Percentiles rank a stretch among this genome's conserved stretches.
These are phyloP conservation scores for Lyophyllum semitale DNA, from an alignment of 768 basidiomycete species.

Conservation along the genomic window DNA sequence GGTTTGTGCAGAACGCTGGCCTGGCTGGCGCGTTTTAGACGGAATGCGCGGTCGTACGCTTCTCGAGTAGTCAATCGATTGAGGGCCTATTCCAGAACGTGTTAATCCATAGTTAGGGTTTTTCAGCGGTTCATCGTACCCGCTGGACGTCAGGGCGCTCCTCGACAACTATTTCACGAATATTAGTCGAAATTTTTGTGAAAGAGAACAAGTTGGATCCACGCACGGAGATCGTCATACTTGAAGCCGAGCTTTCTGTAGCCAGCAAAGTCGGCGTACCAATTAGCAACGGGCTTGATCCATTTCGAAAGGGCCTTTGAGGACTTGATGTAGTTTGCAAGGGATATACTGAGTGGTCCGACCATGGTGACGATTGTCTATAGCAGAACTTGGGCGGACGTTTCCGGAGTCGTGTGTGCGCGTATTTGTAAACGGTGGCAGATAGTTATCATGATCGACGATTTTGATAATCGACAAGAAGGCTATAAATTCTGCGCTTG, in stretches of 20 bases:
- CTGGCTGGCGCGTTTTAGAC: slow-evolving; percentile 84
- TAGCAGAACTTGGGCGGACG: slow-evolving; percentile 29
- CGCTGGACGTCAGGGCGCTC: slow-evolving; percentile 79
- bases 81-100: slow-evolving; percentile 63
- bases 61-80: slow-evolving; percentile 77
- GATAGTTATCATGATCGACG: slow-evolving; percentile 33
- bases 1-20: slow-evolving; percentile 76
- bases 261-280: slow-evolving; percentile 80
- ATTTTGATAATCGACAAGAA: slow-evolving; percentile 27
- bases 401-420: slow-evolving; percentile 45
- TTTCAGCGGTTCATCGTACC: slow-evolving; percentile 40
- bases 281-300: slow-evolving; percentile 77
- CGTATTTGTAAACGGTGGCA: slow-evolving; percentile 41
- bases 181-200: slow-evolving; percentile 8
- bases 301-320: slow-evolving; percentile 66
- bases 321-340: slow-evolving; percentile 75
- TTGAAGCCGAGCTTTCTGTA: slow-evolving; percentile 87
- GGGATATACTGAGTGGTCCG: slow-evolving; percentile 69
- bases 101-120: slow-evolving; percentile 1
- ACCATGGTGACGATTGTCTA: slow-evolving; percentile 37
- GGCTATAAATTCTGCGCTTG: slow-evolving; percentile 12
- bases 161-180: slow-evolving; percentile 58
- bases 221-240: slow-evolving; percentile 93
- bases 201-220: slow-evolving; percentile 11
- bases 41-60: slow-evolving; percentile 88